These are phyloP conservation scores for Penicillium crustosum DNA, from an alignment of 2,329 filamentous ascomycete genomes.

Conservation along the genomic window DNA sequence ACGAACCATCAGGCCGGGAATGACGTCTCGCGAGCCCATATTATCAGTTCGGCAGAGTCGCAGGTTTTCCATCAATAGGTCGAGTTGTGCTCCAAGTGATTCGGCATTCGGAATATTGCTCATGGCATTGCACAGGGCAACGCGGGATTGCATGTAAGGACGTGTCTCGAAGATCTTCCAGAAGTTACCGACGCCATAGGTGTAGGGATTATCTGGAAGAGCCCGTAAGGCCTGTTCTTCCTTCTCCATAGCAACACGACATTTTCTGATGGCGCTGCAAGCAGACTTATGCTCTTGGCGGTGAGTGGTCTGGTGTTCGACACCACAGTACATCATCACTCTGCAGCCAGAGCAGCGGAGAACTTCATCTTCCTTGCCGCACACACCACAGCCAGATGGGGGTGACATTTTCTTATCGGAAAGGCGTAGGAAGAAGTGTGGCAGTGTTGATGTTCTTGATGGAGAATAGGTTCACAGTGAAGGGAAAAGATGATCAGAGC, in stretches of 20 bases:
- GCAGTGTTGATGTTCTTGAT: background rate
- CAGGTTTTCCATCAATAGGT: constrained; percentile 48
- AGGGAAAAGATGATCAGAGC: background rate
- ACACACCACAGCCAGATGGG: constrained; percentile 26
- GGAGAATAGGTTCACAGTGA: background rate
- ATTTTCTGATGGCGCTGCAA: constrained; percentile 19
- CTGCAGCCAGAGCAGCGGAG: constrained; percentile 44
- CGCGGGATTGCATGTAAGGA: constrained; percentile 48
- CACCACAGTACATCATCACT: constrained; percentile 48
- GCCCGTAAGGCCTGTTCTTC: constrained; percentile 41
- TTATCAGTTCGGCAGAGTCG: constrained; percentile 45
- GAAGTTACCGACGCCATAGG: constrained; percentile 44
- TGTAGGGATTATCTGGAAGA: constrained; percentile 38
- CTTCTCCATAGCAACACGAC: constrained; percentile 31
- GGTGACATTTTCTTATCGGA: background rate
- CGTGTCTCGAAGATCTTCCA: constrained; percentile 45
- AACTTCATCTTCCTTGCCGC: constrained; percentile 18
- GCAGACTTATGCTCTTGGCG: constrained; percentile 39
- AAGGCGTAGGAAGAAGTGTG: background rate
- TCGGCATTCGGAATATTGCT: constrained; percentile 33
- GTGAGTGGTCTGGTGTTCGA: constrained; percentile 46
- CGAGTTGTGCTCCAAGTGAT: constrained; percentile 41
- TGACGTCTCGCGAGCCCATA: constrained; percentile 43
- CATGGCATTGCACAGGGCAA: constrained; percentile 35
- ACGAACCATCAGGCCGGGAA: constrained; percentile 48